phyloP scores from a whole-genome alignment of 2,329 filamentous ascomycete genomes.

The Cercospora canescens region DNA sequence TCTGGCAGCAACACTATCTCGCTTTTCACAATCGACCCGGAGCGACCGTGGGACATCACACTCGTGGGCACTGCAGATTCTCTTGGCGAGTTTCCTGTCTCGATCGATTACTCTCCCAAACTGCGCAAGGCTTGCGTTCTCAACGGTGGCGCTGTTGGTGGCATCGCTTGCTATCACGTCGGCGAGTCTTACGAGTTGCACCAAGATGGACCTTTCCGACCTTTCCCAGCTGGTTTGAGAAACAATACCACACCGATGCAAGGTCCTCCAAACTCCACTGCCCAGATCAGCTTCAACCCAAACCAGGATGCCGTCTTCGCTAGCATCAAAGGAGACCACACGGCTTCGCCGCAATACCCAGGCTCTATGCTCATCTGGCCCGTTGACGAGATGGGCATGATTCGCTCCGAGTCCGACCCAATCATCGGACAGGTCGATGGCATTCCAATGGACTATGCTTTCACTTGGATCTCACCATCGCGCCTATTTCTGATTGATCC shows the following conservation, averaged over 20 bases:
- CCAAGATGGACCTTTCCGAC: not conserved
- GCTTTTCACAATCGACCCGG: not conserved
- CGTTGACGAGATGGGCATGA: not conserved
- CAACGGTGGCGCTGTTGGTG: not conserved
- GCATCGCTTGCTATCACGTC: not conserved
- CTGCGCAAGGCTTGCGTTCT: not conserved
- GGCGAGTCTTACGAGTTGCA: not conserved
- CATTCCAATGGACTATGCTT: not conserved
- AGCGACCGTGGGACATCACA: not conserved
- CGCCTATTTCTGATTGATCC: not conserved
- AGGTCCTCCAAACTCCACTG: not conserved
- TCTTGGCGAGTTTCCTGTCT: not conserved
- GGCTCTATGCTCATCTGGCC: not conserved
- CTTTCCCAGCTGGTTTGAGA: not conserved
- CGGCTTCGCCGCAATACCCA: not conserved
- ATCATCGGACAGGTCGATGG: not conserved
- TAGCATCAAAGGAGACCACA: not conserved
- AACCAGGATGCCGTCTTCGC: not conserved
- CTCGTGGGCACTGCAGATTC: not conserved
- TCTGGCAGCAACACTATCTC: not conserved
- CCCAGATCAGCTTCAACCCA: not conserved
- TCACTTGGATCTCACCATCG: not conserved
- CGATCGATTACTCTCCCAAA: not conserved
- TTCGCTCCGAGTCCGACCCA: not conserved
- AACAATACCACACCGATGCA: not conserved